These are phyloP conservation scores for Parietaria judaica DNA, from an alignment of 306 rosid genomes.

Conservation along the genomic window DNA sequence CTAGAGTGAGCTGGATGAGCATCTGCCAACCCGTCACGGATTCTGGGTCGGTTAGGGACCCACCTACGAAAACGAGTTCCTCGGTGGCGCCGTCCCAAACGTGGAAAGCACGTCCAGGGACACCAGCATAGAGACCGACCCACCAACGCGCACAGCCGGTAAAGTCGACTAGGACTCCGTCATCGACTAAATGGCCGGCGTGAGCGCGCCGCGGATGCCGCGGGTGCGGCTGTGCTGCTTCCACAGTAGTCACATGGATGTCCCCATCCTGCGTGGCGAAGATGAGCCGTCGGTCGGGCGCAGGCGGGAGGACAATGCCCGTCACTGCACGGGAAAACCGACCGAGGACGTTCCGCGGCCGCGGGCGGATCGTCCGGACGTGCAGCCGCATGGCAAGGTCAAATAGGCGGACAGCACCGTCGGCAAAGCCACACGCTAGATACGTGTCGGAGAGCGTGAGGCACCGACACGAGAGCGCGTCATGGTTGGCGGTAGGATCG, in stretches of 20 bases:
- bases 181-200: slow-evolving; percentile 37
- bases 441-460: slow-evolving; percentile 56
- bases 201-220: slow-evolving; percentile 17
- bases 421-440: slow-evolving; percentile 73
- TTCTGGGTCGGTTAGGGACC: slow-evolving; percentile 60
- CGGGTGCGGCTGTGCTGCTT: neutral
- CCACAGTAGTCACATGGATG: slow-evolving; percentile 32
- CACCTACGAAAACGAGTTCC: slow-evolving; percentile 40
- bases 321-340: slow-evolving; percentile 52
- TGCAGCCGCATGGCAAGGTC: slow-evolving; percentile 34
- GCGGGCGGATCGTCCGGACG: slow-evolving; percentile 41
- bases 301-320: slow-evolving; percentile 36
- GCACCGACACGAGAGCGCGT: slow-evolving; percentile 48
- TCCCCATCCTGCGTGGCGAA: slow-evolving; percentile 66
- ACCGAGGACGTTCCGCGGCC: slow-evolving; percentile 34
- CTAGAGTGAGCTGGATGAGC: slow-evolving; percentile 41
- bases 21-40: slow-evolving; percentile 75
- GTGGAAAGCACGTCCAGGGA: slow-evolving; percentile 54
- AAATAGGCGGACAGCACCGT: slow-evolving; percentile 74
- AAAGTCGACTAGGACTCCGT: slow-evolving; percentile 66
- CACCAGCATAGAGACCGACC: slow-evolving; percentile 80
- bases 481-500: slow-evolving; percentile 26
- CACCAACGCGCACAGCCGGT: slow-evolving; percentile 49
- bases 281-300: neutral
- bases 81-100: slow-evolving; percentile 48